Evolutionary conservation across 352 stramenopile genomes (phyloP).

Genomic region (Phytophthora pini): DNA sequence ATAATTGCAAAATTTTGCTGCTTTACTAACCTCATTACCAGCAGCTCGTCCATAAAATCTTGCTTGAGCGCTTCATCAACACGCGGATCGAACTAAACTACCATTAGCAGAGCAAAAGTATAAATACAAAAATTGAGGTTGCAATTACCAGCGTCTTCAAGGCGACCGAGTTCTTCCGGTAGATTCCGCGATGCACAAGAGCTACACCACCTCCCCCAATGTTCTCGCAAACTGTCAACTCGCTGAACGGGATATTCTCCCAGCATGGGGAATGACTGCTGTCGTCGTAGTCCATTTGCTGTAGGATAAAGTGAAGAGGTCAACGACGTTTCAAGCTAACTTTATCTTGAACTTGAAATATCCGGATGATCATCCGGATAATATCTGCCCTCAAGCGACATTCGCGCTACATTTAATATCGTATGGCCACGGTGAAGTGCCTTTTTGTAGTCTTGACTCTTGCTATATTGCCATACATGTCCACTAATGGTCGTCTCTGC

Average conservation of each 20-base stretch:
- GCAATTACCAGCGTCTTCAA: constrained; percentile 87
- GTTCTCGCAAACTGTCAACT: constrained; percentile 82
- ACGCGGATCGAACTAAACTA: constrained; percentile 73
- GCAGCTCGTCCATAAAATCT: constrained; percentile 94
- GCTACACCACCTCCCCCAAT: constrained; percentile 92
- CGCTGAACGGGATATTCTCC: constrained; percentile 80
- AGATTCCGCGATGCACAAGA: constrained; percentile 89
- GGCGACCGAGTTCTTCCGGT: constrained; percentile 71
- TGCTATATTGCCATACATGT: no score
- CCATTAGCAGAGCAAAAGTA: no score
- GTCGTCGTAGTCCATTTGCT: constrained; percentile 32
- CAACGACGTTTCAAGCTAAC: neutral
- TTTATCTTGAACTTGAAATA: no score
- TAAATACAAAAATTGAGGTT: constrained; percentile 16
- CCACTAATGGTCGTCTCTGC: no score
- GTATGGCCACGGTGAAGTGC: no score
- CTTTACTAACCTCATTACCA: constrained; percentile 78
- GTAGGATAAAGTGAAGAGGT: neutral
- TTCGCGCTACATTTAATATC: neutral
- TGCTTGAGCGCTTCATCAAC: constrained; percentile 87
- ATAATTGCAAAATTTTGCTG: neutral
- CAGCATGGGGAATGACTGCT: constrained; percentile 40
- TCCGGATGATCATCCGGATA: no score
- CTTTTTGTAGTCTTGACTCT: no score
- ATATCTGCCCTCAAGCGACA: neutral